Base-by-base conservation (phyloP, 208 protist species). In the Tritrichomonas foetus region DNA sequence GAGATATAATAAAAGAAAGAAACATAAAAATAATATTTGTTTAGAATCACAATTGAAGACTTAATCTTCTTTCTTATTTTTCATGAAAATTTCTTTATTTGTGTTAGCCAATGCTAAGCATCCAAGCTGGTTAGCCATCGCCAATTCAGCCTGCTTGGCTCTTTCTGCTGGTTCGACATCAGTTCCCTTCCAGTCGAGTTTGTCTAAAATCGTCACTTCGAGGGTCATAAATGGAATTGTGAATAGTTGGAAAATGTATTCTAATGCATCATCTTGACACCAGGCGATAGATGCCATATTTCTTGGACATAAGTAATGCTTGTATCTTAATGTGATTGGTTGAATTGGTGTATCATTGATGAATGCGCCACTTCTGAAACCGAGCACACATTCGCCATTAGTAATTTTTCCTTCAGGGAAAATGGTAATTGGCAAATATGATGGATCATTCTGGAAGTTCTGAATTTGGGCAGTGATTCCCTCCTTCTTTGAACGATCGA, bases 391-490 rank as follows among this genome's bases (percentile, higher is more conserved):
- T 27, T 89, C 78, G 25, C 78, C 78, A 89, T 89, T 89, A 33
- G 78, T 89, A 57, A 89, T 27, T 47, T 89, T 89, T 33, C 78
- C 78, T 89, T 89, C 78, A 39, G 78, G 78, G 78, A 89, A 89
- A 53, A 89, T 33, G 14, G 27, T 20, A 89, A 89, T 11, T 11
- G 78, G 78, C 20, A 57, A 30, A 11, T 8, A 41, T 39, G 13
- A 39, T 39, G 78, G 78, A 89, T 89, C 47, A 53, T 89, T 27
- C 20, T 44, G 41, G 39, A 22, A 39, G 27, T 89, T n/a, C 25
- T 8, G 39, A 13, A 89, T 57, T 47, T 89, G 41, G 9, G 53
- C 27, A 9, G 78, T 89, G 8, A 36, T 47, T 25, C 47, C 47
- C 39, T 57, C 14, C 39, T 44, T 57, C 5, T 61, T 57, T 33